phyloP scores from a whole-genome alignment of 2,329 filamentous ascomycete genomes.

The Aureobasidium melanogenum region DNA sequence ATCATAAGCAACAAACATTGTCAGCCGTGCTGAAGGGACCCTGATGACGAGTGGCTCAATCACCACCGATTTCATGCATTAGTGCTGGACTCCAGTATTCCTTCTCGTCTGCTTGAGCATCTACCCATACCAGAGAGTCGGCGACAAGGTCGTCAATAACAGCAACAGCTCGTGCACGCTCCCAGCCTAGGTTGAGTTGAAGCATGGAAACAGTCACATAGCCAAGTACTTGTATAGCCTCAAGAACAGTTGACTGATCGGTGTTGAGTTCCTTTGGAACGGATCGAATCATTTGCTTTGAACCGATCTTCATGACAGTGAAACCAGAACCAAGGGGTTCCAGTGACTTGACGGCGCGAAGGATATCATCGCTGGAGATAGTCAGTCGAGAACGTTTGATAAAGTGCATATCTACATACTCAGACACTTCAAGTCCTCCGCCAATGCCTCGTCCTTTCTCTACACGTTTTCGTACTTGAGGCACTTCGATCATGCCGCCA shows the following conservation, averaged over 20 bases:
- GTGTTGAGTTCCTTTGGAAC: conserved; percentile 92
- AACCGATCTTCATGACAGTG: conserved; percentile 73
- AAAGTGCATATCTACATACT: conserved; percentile 42
- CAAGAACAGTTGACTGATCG: conserved; percentile 85
- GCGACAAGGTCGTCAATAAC: conserved; percentile 83
- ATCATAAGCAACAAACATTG: neutral
- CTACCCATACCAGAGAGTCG: conserved; percentile 89
- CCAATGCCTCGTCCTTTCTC: conserved; percentile 66
- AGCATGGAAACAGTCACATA: conserved; percentile 88
- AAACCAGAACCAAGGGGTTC: conserved; percentile 84
- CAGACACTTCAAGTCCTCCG: conserved; percentile 69
- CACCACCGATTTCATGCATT: conserved; percentile 37
- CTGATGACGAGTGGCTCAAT: neutral
- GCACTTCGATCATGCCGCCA: conserved; percentile 78
- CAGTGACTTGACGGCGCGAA: conserved; percentile 78
- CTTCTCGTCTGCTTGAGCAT: conserved; percentile 73
- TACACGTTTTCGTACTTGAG: conserved; percentile 70
- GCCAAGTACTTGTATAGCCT: conserved; percentile 81
- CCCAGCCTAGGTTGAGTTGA: conserved; percentile 77
- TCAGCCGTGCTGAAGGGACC: too few species aligned
- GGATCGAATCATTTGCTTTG: conserved; percentile 78
- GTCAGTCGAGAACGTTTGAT: neutral
- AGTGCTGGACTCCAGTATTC: conserved; percentile 90
- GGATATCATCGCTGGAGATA: conserved; percentile 64
- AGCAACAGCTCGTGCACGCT: conserved; percentile 72